A percentile compares a stretch with the other conserved stretches of the same genome.
These are phyloP conservation scores for Sarcodon sp. DNA, from an alignment of 768 basidiomycete species.

Conservation along the genomic window DNA sequence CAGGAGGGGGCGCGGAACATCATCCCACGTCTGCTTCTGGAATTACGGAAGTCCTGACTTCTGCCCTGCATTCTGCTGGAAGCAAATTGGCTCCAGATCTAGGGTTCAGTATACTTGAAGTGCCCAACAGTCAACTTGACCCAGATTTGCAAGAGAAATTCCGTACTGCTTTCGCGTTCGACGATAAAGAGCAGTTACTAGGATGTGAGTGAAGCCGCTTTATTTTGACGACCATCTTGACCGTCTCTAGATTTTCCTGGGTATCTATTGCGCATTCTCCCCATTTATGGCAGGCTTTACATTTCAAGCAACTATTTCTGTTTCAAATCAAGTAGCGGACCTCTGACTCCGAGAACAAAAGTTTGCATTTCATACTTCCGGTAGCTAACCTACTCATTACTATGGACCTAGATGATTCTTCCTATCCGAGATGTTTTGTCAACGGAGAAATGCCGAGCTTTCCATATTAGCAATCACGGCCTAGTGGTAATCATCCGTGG, in stretches of 20 bases:
- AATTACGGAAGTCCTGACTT: constrained; percentile 52
- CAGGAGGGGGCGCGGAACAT: constrained; percentile 6
- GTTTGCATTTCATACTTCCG: constrained; percentile 24
- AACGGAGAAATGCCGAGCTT: constrained; percentile 74
- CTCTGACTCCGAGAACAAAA: constrained; percentile 68
- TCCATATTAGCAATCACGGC: constrained; percentile 83
- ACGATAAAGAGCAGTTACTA: constrained; percentile 75
- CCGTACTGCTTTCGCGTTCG: constrained; percentile 69
- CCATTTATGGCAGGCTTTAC: constrained; percentile 78
- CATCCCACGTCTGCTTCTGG: constrained; percentile 16
- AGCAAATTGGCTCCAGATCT: constrained; percentile 28
- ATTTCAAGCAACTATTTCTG: constrained; percentile 90
- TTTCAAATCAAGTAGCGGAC: constrained; percentile 75
- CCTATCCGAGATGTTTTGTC: constrained; percentile 84
- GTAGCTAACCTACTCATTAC: neutral
- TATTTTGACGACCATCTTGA: neutral
- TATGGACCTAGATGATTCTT: constrained; percentile 68
- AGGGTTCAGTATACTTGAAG: constrained; percentile 76
- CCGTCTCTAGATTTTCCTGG: constrained; percentile 66
- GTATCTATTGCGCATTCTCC: constrained; percentile 82
- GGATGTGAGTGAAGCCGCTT: constrained; percentile 56
- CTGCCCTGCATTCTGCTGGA: constrained; percentile 14
- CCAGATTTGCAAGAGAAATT: constrained; percentile 64
- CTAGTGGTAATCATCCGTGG: constrained; percentile 86
- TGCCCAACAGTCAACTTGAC: constrained; percentile 50